Conservation (phyloP, 176 grass and related monocot genomes). For the Saccharum spontaneum region DNA sequence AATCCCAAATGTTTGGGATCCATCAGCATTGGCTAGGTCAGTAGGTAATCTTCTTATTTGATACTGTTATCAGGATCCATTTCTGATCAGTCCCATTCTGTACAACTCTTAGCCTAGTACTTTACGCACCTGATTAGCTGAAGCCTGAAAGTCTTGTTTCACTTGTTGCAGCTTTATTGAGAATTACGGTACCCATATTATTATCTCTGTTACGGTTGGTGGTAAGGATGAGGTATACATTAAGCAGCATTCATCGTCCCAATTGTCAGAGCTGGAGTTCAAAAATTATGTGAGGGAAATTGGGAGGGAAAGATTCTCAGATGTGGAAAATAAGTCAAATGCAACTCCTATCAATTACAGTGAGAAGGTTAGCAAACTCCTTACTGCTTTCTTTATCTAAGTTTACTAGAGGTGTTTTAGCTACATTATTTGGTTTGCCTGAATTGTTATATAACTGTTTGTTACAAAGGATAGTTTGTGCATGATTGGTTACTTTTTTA, state of each 20-base stretch:
- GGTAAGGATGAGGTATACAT: conserved; percentile 99
- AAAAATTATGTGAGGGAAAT: conserved; percentile 91
- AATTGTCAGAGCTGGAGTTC: conserved; percentile 80
- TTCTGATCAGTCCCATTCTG: conserved; percentile 15
- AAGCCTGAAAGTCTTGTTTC: conserved; percentile 26
- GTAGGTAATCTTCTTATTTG: conserved; percentile 97
- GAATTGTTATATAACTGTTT: neutral
- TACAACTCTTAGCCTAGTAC: conserved; percentile 18
- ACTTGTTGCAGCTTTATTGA: conserved; percentile 84
- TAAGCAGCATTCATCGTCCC: conserved; percentile 95
- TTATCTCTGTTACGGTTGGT: conserved; percentile 90
- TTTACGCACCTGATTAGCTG: conserved; percentile 10
- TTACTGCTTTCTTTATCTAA: neutral
- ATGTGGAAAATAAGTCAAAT: conserved; percentile 65
- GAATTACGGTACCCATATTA: conserved; percentile 93
- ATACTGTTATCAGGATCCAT: conserved; percentile 57
- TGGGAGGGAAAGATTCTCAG: conserved; percentile 80
- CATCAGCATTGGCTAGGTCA: conserved; percentile 97
- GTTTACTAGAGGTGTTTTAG: neutral
- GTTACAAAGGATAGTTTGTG: neutral
- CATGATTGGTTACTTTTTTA: neutral
- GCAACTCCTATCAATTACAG: conserved; percentile 62
- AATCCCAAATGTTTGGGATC: conserved; percentile 86
- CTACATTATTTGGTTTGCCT: neutral
- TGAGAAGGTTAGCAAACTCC: conserved; percentile 86